A percentile compares a stretch with the other conserved stretches of the same genome.
These are phyloP conservation scores for Acidiella bohemica DNA, from an alignment of 495 filamentous ascomycete genomes.

Conservation along the genomic window DNA sequence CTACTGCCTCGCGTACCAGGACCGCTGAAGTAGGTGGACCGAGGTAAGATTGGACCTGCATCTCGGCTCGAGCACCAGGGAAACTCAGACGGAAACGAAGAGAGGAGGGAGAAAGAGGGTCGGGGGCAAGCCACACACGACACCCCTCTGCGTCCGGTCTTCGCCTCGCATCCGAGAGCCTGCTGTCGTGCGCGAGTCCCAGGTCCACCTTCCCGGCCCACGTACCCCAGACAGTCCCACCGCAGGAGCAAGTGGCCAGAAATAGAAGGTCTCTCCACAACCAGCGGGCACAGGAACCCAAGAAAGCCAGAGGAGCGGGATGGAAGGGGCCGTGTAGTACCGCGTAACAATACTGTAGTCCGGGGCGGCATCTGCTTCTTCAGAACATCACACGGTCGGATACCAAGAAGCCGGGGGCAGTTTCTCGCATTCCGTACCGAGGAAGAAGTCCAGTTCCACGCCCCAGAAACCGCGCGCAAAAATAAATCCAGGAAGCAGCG, in stretches of 20 bases:
- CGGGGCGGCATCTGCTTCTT: constrained; percentile 1
- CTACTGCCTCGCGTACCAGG: too few relatives aligned
- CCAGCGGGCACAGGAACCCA: neutral
- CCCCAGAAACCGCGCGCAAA: too few relatives aligned
- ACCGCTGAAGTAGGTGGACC: too few relatives aligned
- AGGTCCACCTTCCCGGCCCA: too few relatives aligned
- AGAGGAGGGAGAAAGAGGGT: too few relatives aligned
- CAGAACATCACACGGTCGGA: constrained; percentile 1
- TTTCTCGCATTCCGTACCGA: constrained; percentile 6
- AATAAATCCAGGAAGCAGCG: constrained; percentile 23
- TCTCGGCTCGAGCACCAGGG: too few relatives aligned
- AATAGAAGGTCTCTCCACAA: constrained; percentile 11
- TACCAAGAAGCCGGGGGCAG: neutral
- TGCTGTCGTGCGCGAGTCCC: too few relatives aligned
- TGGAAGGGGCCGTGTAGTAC: constrained; percentile 25
- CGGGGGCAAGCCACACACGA: constrained; percentile 24
- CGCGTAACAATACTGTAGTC: too few relatives aligned
- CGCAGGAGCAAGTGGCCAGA: constrained; percentile 3
- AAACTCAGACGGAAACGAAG: too few relatives aligned
- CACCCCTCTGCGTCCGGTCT: constrained; percentile 1
- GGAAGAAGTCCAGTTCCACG: neutral
- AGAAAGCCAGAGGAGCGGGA: constrained; percentile 22
- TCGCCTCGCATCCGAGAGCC: neutral
- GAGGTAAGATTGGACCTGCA: neutral
- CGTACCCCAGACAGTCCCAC: too few relatives aligned